Conservation (phyloP, 345 rosid species). For the Bruguiera parviflora region DNA sequence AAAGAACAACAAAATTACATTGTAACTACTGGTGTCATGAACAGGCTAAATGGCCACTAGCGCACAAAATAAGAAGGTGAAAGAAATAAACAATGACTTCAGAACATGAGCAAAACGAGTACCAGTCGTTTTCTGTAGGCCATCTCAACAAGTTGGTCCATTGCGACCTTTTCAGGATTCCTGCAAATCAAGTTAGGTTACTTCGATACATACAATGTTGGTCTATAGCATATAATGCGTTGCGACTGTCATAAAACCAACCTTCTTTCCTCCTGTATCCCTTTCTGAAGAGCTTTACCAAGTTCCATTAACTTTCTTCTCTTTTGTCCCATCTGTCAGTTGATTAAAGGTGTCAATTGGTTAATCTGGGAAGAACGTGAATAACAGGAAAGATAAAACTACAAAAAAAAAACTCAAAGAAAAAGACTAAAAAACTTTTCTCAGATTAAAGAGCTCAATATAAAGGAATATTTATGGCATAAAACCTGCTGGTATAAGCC, state of each 20-base stretch:
- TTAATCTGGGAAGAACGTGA: background rate
- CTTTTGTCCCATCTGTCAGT: slow-evolving; percentile 55
- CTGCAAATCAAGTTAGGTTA: slow-evolving; percentile 41
- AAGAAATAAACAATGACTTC: background rate
- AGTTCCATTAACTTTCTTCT: slow-evolving; percentile 59
- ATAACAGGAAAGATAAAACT: background rate
- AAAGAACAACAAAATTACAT: no score
- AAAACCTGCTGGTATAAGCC: slow-evolving; percentile 69
- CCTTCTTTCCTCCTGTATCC: slow-evolving; percentile 60
- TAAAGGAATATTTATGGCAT: background rate
- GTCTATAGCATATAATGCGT: background rate
- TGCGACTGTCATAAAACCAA: slow-evolving; percentile 25
- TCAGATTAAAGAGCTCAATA: background rate
- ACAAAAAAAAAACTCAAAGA: background rate
- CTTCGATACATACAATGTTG: background rate
- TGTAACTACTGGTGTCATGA: background rate
- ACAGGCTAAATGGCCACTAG: background rate
- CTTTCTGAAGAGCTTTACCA: slow-evolving; percentile 47
- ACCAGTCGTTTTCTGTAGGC: slow-evolving; percentile 85
- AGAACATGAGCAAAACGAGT: slow-evolving; percentile 18
- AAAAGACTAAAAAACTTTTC: background rate
- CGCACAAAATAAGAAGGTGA: background rate
- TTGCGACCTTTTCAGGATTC: slow-evolving; percentile 63
- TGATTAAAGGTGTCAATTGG: slow-evolving; percentile 14
- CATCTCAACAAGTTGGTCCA: slow-evolving; percentile 83